Percentiles rank a stretch among this genome's conserved stretches.
phyloP scores from a whole-genome alignment of 2,329 filamentous ascomycete species.

The Cladophialophora yegresii region DNA sequence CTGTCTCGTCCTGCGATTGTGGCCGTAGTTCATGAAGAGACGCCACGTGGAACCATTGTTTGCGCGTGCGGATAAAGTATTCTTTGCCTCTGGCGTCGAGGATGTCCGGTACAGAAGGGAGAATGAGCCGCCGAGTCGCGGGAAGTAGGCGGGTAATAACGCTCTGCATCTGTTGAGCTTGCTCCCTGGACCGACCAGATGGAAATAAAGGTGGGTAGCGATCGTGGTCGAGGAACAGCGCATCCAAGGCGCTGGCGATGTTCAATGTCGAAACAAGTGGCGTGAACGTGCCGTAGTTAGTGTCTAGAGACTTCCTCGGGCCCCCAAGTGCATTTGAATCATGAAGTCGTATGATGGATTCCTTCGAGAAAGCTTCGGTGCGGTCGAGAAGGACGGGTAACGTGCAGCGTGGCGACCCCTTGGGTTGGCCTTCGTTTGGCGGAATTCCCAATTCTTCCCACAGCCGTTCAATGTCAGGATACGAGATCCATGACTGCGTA shows the following conservation, averaged over 20 bases:
- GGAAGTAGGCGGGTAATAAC: conserved; percentile 11
- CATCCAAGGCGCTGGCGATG: conserved; percentile 14
- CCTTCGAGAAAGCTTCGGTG: not conserved
- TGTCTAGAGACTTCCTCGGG: not conserved
- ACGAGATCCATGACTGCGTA: conserved; percentile 19
- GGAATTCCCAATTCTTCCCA: conserved; percentile 12
- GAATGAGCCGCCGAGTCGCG: conserved; percentile 8
- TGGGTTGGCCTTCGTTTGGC: not conserved
- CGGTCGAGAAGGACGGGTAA: conserved; percentile 16
- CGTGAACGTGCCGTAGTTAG: not conserved
- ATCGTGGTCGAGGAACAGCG: conserved; percentile 1
- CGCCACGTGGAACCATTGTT: conserved; percentile 14
- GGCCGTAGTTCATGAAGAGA: conserved; percentile 10
- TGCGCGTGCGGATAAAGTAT: conserved; percentile 16
- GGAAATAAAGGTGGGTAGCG: conserved; percentile 8
- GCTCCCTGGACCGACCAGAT: not conserved
- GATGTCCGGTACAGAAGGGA: conserved; percentile 16
- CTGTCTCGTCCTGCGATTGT: conserved; percentile 8
- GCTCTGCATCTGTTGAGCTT: conserved; percentile 3
- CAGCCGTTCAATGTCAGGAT: conserved; percentile 17
- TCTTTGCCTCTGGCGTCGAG: conserved; percentile 17
- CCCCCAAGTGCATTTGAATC: conserved; percentile 3
- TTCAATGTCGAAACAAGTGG: not conserved
- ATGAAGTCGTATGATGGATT: not conserved
- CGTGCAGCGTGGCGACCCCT: conserved; percentile 6